Conservation (phyloP, 192 early-diverging fungal species). For the Haplosporangium gracile region DNA sequence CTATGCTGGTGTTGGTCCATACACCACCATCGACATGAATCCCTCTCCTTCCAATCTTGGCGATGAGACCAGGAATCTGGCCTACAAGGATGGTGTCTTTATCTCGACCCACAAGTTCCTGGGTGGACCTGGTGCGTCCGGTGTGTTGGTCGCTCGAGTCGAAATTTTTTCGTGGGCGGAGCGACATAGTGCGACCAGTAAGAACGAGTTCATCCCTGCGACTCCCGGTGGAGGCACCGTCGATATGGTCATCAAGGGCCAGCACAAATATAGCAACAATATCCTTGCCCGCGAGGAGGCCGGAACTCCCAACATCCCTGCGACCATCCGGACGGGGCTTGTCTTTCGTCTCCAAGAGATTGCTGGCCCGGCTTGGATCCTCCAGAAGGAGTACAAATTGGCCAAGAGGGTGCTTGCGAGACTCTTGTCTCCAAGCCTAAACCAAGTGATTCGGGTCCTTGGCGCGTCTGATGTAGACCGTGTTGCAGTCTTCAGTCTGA, state of each 20-base stretch:
- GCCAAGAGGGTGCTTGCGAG: slow-evolving; percentile 23
- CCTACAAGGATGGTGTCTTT: slow-evolving; percentile 58
- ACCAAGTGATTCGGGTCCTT: slow-evolving; percentile 14
- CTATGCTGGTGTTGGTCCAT: slow-evolving; percentile 58
- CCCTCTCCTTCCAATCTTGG: slow-evolving; percentile 12
- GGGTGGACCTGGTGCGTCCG: slow-evolving; percentile 59
- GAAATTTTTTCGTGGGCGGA: slow-evolving; percentile 31
- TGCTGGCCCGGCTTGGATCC: slow-evolving; percentile 17
- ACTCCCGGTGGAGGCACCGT: slow-evolving; percentile 60
- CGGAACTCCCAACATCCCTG: slow-evolving; percentile 60
- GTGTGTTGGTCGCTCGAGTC: slow-evolving; percentile 51
- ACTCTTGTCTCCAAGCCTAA: slow-evolving; percentile 12
- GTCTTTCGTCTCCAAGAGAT: slow-evolving; percentile 58
- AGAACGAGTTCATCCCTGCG: slow-evolving; percentile 36
- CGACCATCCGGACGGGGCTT: slow-evolving; percentile 56
- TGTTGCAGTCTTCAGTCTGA: slow-evolving; percentile 48
- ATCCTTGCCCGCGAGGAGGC: slow-evolving; percentile 56
- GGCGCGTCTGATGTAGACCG: slow-evolving; percentile 28
- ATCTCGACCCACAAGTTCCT: slow-evolving; percentile 63
- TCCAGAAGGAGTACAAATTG: slow-evolving; percentile 33
- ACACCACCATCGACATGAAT: slow-evolving; percentile 49
- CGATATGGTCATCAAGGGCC: slow-evolving; percentile 48
- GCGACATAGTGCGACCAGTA: background rate
- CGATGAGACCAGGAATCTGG: slow-evolving; percentile 14
- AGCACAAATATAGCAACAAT: slow-evolving; percentile 41